Base-by-base conservation (phyloP, 2,329 filamentous ascomycete genomes). In the Capronia epimyces region DNA sequence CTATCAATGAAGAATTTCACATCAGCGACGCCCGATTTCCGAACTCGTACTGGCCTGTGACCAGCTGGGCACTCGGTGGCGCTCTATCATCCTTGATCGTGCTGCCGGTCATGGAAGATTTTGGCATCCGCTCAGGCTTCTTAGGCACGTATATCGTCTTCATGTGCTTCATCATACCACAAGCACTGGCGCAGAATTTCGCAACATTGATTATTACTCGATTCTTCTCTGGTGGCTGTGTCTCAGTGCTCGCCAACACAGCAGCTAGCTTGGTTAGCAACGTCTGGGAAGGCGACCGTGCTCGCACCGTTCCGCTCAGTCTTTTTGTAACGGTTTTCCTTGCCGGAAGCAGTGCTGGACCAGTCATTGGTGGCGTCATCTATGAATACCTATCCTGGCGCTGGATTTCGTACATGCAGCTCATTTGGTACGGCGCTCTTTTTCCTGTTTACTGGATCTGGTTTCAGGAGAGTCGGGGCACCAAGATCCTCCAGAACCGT, bases 371-470 rank as follows among this genome's bases (percentile, higher is more conserved):
- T 1, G 57, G 49, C 2, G 43, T 53, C 20, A 57, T 60, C n/a
- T 47, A 51, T 24, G 13, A 52, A 10, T 55, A 34, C 15, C 41
- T 58, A 3, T 34, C 34, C 31, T 60, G 57, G 57, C 49, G 56
- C 6, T 60, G 57, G 57, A 54, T 60, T 10, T 53, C 45, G 3
- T 60, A 56, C 29, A 50, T 58, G 61, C 60, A 69, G 44, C 59
- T 67, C 0, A 75, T 76, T 43, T 65, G 66, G 62, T 75, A 75
- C 37, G 71, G 66, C 16, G 66, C 66, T 2, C 58, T 75, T 1
- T 63, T 75, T 6, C 67, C 67, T 0, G 27, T 75, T 12, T 67
- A 68, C 54, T 52, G 65, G 34, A 58, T 71, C 39, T 63, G 66
- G 6, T 62, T 79, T 7, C 67, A 66, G 2, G 76, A 79, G n/a